Conservation (phyloP, 2,329 filamentous ascomycete species). For the Hypoxylon sp. region DNA sequence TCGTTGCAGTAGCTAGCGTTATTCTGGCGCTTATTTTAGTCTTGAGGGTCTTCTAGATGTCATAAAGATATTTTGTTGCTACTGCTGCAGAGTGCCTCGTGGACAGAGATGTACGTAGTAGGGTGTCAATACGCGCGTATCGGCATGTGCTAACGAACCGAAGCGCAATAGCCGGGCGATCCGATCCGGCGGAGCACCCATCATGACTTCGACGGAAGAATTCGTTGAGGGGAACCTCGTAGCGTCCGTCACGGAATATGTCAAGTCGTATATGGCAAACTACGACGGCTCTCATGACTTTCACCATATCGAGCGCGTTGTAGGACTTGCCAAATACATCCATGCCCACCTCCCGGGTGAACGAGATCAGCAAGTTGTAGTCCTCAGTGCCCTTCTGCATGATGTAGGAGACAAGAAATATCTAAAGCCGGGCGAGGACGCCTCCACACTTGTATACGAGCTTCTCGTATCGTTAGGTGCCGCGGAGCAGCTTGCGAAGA, state of each 20-base stretch:
- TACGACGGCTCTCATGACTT: constrained; percentile 93
- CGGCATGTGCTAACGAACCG: constrained; percentile 42
- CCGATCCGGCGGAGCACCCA: constrained; percentile 32
- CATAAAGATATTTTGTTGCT: constrained; percentile 28
- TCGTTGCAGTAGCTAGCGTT: constrained; percentile 31
- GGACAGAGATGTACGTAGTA: constrained; percentile 37
- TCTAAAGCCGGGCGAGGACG: constrained; percentile 66
- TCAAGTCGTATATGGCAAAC: constrained; percentile 77
- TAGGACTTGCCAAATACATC: constrained; percentile 77
- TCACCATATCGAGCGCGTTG: constrained; percentile 82
- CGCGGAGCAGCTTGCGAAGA: constrained; percentile 66
- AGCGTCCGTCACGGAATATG: constrained; percentile 69
- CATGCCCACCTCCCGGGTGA: constrained; percentile 56
- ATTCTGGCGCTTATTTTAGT: constrained; percentile 39
- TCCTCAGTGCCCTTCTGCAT: constrained; percentile 81
- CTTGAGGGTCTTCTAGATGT: constrained; percentile 4
- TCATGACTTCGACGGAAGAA: constrained; percentile 44
- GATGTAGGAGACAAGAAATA: constrained; percentile 93
- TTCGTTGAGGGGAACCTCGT: constrained; percentile 59
- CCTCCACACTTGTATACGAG: constrained; percentile 65
- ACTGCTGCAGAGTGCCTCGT: constrained; percentile 34
- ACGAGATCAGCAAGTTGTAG: constrained; percentile 67
- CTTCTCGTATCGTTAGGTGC: constrained; percentile 70
- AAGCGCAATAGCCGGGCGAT: constrained; percentile 37
- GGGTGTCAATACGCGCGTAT: constrained; percentile 46